phyloP scores from a whole-genome alignment of 768 basidiomycete species.

The Saitozyma podzolica region DNA sequence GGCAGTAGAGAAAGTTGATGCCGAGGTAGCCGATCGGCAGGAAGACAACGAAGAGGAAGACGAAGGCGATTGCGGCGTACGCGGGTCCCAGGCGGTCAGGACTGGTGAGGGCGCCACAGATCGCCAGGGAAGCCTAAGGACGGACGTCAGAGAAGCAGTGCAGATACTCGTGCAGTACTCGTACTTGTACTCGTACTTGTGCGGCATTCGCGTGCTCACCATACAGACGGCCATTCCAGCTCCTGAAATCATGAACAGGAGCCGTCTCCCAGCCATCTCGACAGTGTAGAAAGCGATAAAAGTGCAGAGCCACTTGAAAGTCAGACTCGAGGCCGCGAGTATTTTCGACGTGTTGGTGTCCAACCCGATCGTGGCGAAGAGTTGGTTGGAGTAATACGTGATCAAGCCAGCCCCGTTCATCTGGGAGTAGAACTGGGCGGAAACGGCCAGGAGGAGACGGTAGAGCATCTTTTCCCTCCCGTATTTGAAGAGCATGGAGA shows the following conservation, averaged over 20 bases:
- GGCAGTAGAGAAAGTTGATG: slow-evolving; percentile 26
- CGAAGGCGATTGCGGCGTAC: slow-evolving; percentile 28
- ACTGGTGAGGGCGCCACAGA: slow-evolving; percentile 28
- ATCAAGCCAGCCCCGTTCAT: slow-evolving; percentile 27
- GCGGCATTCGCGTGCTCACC: slow-evolving; percentile 9
- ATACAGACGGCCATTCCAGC: slow-evolving; percentile 27
- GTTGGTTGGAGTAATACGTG: slow-evolving; percentile 29
- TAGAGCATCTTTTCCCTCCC: slow-evolving; percentile 27
- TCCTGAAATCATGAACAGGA: slow-evolving; percentile 19
- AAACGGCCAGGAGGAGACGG: slow-evolving; percentile 21
- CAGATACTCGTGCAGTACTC: neutral
- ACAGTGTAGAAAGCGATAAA: slow-evolving; percentile 30
- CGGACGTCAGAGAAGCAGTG: too few relatives aligned
- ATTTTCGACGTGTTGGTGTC: slow-evolving; percentile 19
- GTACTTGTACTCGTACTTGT: neutral
- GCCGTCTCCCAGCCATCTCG: slow-evolving; percentile 23
- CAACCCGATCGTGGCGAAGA: slow-evolving; percentile 25
- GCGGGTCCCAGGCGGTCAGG: slow-evolving; percentile 19
- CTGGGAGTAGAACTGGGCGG: slow-evolving; percentile 22
- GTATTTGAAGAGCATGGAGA: slow-evolving; percentile 23
- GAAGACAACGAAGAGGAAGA: slow-evolving; percentile 31
- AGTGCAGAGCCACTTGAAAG: slow-evolving; percentile 27
- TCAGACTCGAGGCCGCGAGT: slow-evolving; percentile 22
- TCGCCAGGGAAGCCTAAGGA: slow-evolving; percentile 19
- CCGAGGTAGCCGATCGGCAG: slow-evolving; percentile 33